phyloP scores from a whole-genome alignment of 2,329 filamentous ascomycete species.

The Pseudogymnoascus sp. region DNA sequence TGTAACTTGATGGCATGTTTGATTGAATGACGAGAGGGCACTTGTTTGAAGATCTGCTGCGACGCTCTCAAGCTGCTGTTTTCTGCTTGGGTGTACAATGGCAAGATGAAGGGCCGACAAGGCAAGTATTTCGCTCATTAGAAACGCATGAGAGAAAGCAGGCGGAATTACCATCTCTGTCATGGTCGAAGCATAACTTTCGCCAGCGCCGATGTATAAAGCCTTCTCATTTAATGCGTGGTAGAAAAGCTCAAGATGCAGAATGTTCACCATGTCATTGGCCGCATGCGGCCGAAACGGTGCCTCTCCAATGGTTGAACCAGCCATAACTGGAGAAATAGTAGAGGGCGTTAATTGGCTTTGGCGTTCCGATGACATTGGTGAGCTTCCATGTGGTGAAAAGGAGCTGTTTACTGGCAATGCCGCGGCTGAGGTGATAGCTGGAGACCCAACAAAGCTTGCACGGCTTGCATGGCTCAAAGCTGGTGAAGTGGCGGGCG shows the following conservation, averaged over 20 bases:
- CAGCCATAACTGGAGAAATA: neutral
- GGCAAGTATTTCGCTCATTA: conserved; percentile 31
- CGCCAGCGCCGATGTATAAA: neutral
- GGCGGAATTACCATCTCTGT: conserved; percentile 15
- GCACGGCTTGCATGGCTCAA: neutral
- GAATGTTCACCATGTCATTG: conserved; percentile 19
- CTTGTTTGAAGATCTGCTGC: conserved; percentile 26
- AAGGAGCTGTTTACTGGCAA: neutral
- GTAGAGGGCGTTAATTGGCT: neutral
- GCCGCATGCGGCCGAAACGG: neutral
- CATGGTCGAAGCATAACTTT: neutral
- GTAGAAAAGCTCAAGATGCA: conserved; percentile 37
- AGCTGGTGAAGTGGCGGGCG: neutral
- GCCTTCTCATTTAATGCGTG: conserved; percentile 19
- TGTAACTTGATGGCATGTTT: conserved; percentile 17
- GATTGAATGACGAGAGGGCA: conserved; percentile 27
- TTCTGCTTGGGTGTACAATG: conserved; percentile 20
- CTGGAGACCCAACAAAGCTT: neutral
- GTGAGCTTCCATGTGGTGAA: neutral
- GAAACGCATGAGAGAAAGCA: conserved; percentile 25
- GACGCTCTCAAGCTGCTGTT: conserved; percentile 22
- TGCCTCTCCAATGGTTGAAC: neutral
- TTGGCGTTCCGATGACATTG: neutral
- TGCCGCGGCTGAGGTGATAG: neutral
- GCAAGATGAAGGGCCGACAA: conserved; percentile 31